A percentile compares a stretch with the other conserved stretches of the same genome.
Evolutionary conservation across 2,329 filamentous ascomycete species (phyloP).

Genomic region (Corynespora cassiicola): DNA sequence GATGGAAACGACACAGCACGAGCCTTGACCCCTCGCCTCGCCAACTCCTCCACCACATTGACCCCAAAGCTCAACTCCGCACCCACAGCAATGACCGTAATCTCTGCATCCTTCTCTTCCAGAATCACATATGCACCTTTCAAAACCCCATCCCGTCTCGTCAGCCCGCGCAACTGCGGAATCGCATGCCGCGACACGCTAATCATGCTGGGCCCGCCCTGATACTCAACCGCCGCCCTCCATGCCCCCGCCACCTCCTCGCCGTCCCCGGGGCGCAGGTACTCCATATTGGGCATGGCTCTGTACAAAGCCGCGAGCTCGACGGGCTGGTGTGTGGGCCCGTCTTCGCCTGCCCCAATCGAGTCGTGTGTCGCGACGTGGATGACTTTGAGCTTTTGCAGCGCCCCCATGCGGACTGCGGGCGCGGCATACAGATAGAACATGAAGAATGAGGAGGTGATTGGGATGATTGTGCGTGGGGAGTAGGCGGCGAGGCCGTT

Average conservation of each 20-base stretch:
- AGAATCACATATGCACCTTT: conserved; percentile 57
- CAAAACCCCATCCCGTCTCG: conserved; percentile 48
- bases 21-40: background rate
- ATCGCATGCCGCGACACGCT: conserved; percentile 56
- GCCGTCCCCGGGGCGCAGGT: conserved; percentile 65
- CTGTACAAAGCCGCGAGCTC: conserved; percentile 64
- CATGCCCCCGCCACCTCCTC: conserved; percentile 65
- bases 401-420: conserved; percentile 66
- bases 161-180: conserved; percentile 47
- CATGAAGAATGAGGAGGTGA: conserved; percentile 69
- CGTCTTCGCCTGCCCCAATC: conserved; percentile 63
- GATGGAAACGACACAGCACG: conserved; percentile 8
- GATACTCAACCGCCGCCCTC: conserved; percentile 52
- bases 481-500: conserved; percentile 64
- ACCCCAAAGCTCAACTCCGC: conserved; percentile 55
- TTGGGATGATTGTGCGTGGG: conserved; percentile 58
- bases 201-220: conserved; percentile 53
- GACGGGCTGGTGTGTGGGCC: conserved; percentile 69
- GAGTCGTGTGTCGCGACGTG: conserved; percentile 68
- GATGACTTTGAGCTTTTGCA: conserved; percentile 62
- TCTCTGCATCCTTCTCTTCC: conserved; percentile 49
- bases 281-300: conserved; percentile 67
- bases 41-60: conserved; percentile 43
- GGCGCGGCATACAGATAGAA: conserved; percentile 67
- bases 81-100: conserved; percentile 56